Evolutionary conservation across 2,329 filamentous ascomycete species (phyloP), one percentile per base, ranked within the genome.

Genomic region (Purpureocillium takamizusanense): DNA sequence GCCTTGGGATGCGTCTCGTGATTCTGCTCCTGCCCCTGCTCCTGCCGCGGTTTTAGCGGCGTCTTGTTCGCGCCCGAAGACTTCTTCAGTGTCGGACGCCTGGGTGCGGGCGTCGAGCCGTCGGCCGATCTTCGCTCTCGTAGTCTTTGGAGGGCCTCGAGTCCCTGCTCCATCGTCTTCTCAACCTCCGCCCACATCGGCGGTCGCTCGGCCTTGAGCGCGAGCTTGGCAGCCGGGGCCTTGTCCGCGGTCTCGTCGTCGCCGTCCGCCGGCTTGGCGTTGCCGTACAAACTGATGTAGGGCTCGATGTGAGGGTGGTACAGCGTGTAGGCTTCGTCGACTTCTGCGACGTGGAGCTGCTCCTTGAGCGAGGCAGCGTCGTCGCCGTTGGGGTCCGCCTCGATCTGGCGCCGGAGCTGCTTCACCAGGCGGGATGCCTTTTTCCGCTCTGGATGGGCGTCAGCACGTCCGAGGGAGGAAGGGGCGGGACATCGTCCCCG

Each of bases 321-420:
- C 38, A 76, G 71, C 1, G 84, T 77, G 54, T 92, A 92, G 49
- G 85, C 79, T 45, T 84, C 66, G 53, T 90, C 85, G 11, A 89
- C 75, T 53, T 88, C 74, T 18, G 78, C 77, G 17, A 76, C 66
- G 54, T 86, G 81, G n/a, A 85, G 64, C 42, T 78, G 69, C 7
- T 59, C 58, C 48, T 74, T 64, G 35, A 85, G 56, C 39, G 59
- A 59, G 36, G 69, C 63, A 28, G 63, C 61, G 47, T 78, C 74
- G 35, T 72, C 66, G 1, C 67, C 56, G 28, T 73, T 70, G 37
- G 69, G 65, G 14, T 67, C 59, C 34, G 68, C 60, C 14, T 70
- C 61, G 30, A 84, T 62, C 46, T 72, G 72, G 51, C 75, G 77
- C 50, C 68, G 66, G 37, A 84, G 64, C 51, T 80, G 75, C 57